These are phyloP conservation scores for Mimosa bimucronata DNA, from an alignment of 306 rosid species.

Conservation along the genomic window DNA sequence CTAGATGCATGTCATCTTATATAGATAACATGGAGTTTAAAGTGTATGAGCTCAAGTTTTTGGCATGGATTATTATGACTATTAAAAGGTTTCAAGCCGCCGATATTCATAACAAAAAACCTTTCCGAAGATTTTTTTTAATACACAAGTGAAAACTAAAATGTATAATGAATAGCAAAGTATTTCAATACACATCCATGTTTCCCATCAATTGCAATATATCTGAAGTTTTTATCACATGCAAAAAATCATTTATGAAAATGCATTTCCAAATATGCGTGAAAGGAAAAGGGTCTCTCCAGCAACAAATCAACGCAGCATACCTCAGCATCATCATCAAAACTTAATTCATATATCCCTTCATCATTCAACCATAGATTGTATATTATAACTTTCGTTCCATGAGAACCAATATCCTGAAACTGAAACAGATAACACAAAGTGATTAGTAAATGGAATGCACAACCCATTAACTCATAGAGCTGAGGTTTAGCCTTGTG, in stretches of 20 bases:
- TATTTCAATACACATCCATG: neutral
- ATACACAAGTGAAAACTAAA: neutral
- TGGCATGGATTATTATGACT: no score
- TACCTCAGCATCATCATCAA: slow-evolving; percentile 95
- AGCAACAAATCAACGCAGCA: slow-evolving; percentile 32
- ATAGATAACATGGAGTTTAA: neutral
- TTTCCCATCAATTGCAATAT: slow-evolving; percentile 15
- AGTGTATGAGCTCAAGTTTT: neutral
- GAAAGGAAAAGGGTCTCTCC: neutral
- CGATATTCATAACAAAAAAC: neutral
- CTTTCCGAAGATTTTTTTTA: neutral
- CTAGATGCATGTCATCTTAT: neutral
- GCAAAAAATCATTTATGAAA: slow-evolving; percentile 20
- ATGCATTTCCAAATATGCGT: slow-evolving; percentile 27
- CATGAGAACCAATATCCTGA: slow-evolving; percentile 90
- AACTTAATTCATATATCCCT: slow-evolving; percentile 93
- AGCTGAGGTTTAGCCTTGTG: no score
- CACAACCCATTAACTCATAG: slow-evolving; percentile 8
- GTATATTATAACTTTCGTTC: slow-evolving; percentile 83
- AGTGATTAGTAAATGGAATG: slow-evolving; percentile 35
- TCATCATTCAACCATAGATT: slow-evolving; percentile 98
- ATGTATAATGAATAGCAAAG: neutral
- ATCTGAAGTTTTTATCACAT: slow-evolving; percentile 24
- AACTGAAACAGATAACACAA: slow-evolving; percentile 60
- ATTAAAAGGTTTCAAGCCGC: neutral